These are phyloP conservation scores for Carex pumila DNA, from an alignment of 176 grass and related monocot species.

Conservation along the genomic window DNA sequence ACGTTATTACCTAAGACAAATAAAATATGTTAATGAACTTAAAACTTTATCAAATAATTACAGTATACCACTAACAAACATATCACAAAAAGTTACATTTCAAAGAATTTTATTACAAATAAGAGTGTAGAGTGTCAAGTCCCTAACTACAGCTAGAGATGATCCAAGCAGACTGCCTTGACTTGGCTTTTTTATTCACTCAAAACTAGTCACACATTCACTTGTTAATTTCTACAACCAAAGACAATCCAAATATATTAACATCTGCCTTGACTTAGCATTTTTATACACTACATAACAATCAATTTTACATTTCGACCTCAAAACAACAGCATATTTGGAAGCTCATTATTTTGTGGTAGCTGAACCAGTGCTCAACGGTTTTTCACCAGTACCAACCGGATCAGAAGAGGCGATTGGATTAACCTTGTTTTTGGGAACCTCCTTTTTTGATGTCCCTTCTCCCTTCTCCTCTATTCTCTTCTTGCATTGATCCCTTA, in stretches of 20 bases:
- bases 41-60: too few species aligned
- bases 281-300: constrained; percentile 5
- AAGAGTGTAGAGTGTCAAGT: too few species aligned
- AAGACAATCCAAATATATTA: constrained; percentile 4
- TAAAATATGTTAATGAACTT: too few species aligned
- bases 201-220: neutral
- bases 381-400: neutral
- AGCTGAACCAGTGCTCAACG: neutral
- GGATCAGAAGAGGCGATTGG: neutral
- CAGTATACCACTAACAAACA: too few species aligned
- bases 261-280: neutral
- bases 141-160: too few species aligned
- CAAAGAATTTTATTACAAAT: too few species aligned
- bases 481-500: constrained; percentile 23
- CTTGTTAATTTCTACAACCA: neutral
- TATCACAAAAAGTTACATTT: too few species aligned
- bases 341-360: neutral
- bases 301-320: neutral
- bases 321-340: neutral
- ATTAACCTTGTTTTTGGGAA: constrained; percentile 18
- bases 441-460: constrained; percentile 3
- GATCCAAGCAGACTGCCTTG: too few species aligned
- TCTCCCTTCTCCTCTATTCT: constrained; percentile 9
- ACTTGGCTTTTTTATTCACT: too few species aligned
- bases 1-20: too few species aligned